phyloP scores from a whole-genome alignment of 345 rosid genomes.

The Citrus medica region DNA sequence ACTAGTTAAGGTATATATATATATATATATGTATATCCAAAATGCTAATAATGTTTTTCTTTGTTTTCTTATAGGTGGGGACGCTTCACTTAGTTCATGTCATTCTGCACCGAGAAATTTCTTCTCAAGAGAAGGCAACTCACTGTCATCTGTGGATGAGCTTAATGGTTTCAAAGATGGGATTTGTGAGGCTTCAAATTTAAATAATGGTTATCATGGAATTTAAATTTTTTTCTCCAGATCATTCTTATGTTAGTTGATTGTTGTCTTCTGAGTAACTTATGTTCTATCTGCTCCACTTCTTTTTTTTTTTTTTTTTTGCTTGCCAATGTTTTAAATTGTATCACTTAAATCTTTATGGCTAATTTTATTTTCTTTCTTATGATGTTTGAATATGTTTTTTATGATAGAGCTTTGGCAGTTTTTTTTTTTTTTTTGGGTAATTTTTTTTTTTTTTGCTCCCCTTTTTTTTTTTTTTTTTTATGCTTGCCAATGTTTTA shows the following conservation, averaged over 20 bases:
- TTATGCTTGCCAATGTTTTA: too few species aligned
- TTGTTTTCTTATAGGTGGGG: constrained; percentile 53
- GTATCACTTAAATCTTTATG: too few species aligned
- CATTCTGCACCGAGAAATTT: constrained; percentile 29
- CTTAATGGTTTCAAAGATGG: constrained; percentile 10
- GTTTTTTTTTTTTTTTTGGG: too few species aligned
- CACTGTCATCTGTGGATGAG: constrained; percentile 6
- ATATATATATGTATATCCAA: neutral
- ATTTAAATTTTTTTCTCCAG: neutral
- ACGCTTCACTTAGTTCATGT: constrained; percentile 43
- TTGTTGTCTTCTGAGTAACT: neutral
- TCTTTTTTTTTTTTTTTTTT: too few species aligned
- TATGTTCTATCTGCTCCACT: neutral
- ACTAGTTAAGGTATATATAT: neutral
- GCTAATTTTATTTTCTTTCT: too few species aligned
- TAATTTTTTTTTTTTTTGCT: too few species aligned
- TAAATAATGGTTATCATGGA: constrained; percentile 22
- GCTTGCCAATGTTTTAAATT: too few species aligned
- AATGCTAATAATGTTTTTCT: neutral
- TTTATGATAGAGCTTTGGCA: too few species aligned
- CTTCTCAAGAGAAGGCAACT: constrained; percentile 22
- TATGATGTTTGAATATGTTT: too few species aligned
- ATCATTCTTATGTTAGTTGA: neutral
- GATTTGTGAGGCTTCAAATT: constrained; percentile 14
- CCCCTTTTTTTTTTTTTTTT: too few species aligned